These are phyloP conservation scores for Trichocomaceae sp. DNA, from an alignment of 2,329 filamentous ascomycete species.

Conservation along the genomic window DNA sequence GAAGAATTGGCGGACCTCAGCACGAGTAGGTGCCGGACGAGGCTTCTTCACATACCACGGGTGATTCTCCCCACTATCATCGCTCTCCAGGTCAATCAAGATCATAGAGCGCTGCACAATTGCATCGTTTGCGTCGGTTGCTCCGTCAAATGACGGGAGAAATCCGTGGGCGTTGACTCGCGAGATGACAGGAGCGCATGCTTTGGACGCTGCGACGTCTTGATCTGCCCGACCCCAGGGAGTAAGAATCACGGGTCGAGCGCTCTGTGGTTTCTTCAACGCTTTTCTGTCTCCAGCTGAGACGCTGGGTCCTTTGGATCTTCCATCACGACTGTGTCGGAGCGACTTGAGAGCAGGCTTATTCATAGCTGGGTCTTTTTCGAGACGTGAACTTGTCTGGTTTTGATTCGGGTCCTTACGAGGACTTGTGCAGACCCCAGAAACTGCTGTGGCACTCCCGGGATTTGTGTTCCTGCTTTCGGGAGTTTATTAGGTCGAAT, in stretches of 20 bases:
- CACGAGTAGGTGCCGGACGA: constrained; percentile 15
- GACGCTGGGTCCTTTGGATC: neutral
- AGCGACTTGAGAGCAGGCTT: constrained; percentile 1
- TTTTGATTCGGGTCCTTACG: neutral
- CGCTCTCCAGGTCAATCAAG: neutral
- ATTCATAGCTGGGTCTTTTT: neutral
- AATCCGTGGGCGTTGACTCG: constrained; percentile 26
- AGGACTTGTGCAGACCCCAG: neutral
- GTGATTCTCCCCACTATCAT: neutral
- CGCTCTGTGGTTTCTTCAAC: neutral
- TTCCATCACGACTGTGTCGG: neutral
- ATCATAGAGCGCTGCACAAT: neutral
- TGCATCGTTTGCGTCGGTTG: constrained; percentile 15
- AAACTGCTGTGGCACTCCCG: neutral
- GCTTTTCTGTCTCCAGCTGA: neutral
- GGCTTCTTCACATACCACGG: constrained; percentile 14
- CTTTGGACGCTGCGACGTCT: constrained; percentile 19
- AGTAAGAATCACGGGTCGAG: constrained; percentile 17
- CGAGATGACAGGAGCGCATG: constrained; percentile 22
- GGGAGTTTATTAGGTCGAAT: neutral
- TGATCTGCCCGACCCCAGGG: constrained; percentile 17
- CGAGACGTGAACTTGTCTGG: neutral
- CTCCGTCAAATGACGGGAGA: constrained; percentile 25
- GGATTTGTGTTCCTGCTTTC: neutral
- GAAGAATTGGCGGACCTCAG: constrained; percentile 21